phyloP scores from a whole-genome alignment of 2,329 filamentous ascomycete genomes.

The Colletotrichum plurivorum region DNA sequence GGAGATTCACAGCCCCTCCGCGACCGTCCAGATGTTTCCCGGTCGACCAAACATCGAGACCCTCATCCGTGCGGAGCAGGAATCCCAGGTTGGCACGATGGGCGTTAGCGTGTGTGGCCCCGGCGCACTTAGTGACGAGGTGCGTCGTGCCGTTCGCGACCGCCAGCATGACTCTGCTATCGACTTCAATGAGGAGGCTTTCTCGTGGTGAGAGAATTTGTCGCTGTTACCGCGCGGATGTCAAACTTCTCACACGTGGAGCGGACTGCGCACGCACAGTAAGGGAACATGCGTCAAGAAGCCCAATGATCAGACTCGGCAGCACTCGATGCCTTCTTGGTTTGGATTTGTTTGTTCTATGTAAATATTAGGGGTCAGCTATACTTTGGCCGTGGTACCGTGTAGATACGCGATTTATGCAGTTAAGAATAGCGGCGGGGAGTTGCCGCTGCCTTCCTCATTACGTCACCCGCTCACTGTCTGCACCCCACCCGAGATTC shows the following conservation, averaged over 20 bases:
- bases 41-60: conserved; percentile 82
- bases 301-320: background rate
- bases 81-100: conserved; percentile 80
- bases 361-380: conserved; percentile 23
- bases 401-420: conserved; percentile 15
- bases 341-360: conserved; percentile 15
- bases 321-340: background rate
- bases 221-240: too few species aligned
- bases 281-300: background rate
- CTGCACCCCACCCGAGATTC: too few species aligned
- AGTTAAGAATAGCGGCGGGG: conserved; percentile 11
- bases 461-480: conserved; percentile 14
- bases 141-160: conserved; percentile 75
- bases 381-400: conserved; percentile 3
- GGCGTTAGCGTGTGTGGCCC: conserved; percentile 83
- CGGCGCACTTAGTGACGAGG: conserved; percentile 81
- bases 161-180: conserved; percentile 76
- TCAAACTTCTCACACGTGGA: too few species aligned
- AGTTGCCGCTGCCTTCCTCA: background rate
- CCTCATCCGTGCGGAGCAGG: conserved; percentile 80
- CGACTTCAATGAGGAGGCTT: conserved; percentile 86
- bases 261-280: background rate
- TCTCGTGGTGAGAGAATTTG: conserved; percentile 66
- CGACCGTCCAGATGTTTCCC: conserved; percentile 88
- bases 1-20: conserved; percentile 83